These are phyloP conservation scores for Rubia yunnanensis DNA, from an alignment of 257 asterid species.

Conservation along the genomic window DNA sequence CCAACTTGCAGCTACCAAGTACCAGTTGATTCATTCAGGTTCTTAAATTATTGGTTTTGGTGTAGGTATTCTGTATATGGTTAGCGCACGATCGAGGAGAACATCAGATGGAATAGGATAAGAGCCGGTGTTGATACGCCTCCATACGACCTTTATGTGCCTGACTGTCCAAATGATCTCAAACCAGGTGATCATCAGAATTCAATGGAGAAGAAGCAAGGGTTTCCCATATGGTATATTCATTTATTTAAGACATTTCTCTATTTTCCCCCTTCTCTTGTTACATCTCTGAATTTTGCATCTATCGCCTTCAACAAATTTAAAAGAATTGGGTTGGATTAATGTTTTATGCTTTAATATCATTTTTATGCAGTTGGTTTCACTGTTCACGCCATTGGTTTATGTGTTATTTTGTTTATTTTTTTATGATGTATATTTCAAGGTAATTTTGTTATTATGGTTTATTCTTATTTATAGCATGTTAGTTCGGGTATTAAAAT, in stretches of 20 bases:
- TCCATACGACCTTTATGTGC: constrained; percentile 48
- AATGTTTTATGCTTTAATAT: no score
- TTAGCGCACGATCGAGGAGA: constrained; percentile 59
- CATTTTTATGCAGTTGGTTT: no score
- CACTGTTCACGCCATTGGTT: no score
- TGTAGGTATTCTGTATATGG: constrained; percentile 65
- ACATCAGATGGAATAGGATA: constrained; percentile 61
- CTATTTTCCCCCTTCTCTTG: not conserved
- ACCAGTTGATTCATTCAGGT: not conserved
- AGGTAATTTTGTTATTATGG: no score
- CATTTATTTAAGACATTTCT: not conserved
- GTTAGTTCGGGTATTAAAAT: no score
- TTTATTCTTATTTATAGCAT: no score
- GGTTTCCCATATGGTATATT: constrained; percentile 70
- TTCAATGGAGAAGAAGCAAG: constrained; percentile 83
- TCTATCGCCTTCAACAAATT: no score
- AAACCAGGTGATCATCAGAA: constrained; percentile 76
- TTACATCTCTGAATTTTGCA: constrained; percentile 6
- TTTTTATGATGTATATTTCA: no score
- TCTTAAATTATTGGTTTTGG: not conserved
- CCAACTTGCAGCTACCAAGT: not conserved
- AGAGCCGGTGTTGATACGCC: constrained; percentile 57
- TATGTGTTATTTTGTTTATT: no score
- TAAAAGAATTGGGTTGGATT: no score
- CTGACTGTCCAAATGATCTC: constrained; percentile 57